Percentiles rank a stretch among this genome's conserved stretches.
Evolutionary conservation across 352 stramenopile genomes (phyloP).

Genomic region (Phytophthora sp.): DNA sequence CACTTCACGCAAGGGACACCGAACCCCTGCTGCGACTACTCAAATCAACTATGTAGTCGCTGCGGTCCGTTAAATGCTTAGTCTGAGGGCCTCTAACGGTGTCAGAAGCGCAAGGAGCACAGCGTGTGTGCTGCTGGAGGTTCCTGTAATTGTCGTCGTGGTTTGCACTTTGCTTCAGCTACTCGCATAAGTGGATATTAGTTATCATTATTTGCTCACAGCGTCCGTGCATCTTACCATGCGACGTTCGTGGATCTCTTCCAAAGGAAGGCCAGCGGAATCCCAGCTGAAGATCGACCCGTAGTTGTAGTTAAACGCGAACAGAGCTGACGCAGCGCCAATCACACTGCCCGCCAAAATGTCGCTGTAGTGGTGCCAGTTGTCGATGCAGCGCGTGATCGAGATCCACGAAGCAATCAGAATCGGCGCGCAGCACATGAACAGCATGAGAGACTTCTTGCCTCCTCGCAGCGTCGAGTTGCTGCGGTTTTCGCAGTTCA

Average conservation of each 20-base stretch:
- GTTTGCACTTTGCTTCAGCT: neutral
- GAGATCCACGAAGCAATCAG: slow-evolving; percentile 66
- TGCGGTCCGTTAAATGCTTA: neutral
- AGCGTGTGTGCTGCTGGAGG: slow-evolving; percentile 27
- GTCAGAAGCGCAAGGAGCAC: slow-evolving; percentile 46
- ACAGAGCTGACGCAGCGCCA: slow-evolving; percentile 33
- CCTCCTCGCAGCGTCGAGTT: slow-evolving; percentile 41
- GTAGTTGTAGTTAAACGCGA: slow-evolving; percentile 64
- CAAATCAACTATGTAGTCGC: neutral
- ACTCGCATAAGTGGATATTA: too few relatives aligned
- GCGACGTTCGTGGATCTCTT: slow-evolving; percentile 40
- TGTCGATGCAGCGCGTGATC: slow-evolving; percentile 73
- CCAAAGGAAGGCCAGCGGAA: slow-evolving; percentile 44
- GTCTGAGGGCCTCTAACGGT: too few relatives aligned
- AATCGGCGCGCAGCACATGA: slow-evolving; percentile 57
- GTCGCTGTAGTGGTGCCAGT: slow-evolving; percentile 81
- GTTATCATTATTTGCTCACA: neutral
- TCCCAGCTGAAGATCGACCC: slow-evolving; percentile 54
- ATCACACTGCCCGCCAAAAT: slow-evolving; percentile 61
- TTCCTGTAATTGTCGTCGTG: slow-evolving; percentile 2
- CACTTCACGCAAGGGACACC: neutral
- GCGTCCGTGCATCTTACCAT: slow-evolving; percentile 21
- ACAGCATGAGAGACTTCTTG: slow-evolving; percentile 59
- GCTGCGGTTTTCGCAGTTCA: slow-evolving; percentile 53
- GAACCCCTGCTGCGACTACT: slow-evolving; percentile 1